A percentile compares a stretch with the other conserved stretches of the same genome.
phyloP scores from a whole-genome alignment of 768 basidiomycete genomes.

The Rickenella mellea region DNA sequence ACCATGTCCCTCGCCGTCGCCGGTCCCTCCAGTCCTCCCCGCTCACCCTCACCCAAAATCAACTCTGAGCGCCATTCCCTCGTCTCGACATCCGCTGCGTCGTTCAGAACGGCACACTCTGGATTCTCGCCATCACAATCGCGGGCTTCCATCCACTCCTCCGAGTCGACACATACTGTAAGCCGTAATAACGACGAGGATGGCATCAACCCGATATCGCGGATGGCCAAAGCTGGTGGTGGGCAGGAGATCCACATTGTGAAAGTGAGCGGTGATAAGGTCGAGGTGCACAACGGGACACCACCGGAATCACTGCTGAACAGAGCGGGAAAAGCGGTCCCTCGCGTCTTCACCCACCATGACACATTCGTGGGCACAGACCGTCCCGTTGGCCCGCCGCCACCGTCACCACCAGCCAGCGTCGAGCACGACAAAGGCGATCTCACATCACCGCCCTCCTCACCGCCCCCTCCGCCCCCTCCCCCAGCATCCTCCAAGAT shows the following conservation, averaged over 20 bases:
- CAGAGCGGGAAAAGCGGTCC: slow-evolving; percentile 24
- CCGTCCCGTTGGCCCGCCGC: slow-evolving; percentile 40
- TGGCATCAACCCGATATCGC: slow-evolving; percentile 12
- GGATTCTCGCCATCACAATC: slow-evolving; percentile 1
- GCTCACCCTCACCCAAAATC: slow-evolving; percentile 6
- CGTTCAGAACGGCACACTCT: slow-evolving; percentile 7
- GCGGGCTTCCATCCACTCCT: slow-evolving; percentile 20
- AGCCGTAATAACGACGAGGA: slow-evolving; percentile 10
- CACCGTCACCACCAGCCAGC: slow-evolving; percentile 44
- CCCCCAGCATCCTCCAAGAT: slow-evolving; percentile 15
- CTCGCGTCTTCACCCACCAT: slow-evolving; percentile 20
- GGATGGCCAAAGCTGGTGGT: neutral
- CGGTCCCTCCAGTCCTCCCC: neutral
- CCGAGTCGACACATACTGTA: slow-evolving; percentile 23
- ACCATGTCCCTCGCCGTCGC: neutral
- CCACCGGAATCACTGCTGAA: slow-evolving; percentile 24
- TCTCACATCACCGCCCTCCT: slow-evolving; percentile 17
- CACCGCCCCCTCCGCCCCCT: slow-evolving; percentile 26
- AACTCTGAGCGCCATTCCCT: slow-evolving; percentile 5
- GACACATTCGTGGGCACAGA: slow-evolving; percentile 8
- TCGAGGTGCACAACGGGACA: slow-evolving; percentile 31
- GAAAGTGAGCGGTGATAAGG: slow-evolving; percentile 40
- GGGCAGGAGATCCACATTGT: slow-evolving; percentile 43
- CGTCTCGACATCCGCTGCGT: slow-evolving; percentile 8
- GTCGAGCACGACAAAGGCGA: slow-evolving; percentile 15